Conservation (phyloP, 73 alveolate species). For the Paramecium sonneborni region DNA sequence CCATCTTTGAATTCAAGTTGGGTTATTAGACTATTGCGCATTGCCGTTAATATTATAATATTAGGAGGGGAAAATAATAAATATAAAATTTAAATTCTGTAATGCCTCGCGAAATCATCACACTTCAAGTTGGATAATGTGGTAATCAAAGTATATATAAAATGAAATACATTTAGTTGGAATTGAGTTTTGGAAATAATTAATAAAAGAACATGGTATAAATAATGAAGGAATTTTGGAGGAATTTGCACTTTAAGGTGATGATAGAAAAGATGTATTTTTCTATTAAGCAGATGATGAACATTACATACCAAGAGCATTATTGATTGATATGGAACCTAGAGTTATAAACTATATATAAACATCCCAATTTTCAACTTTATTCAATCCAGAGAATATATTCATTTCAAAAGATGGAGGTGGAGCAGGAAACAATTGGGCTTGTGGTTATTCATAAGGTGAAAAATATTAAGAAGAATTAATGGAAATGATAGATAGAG, state of each 20-base stretch:
- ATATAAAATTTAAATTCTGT: not conserved
- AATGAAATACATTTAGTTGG: conserved; percentile 80
- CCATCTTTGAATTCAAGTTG: conserved; percentile 40
- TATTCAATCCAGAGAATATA: conserved; percentile 98
- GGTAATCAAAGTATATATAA: conserved; percentile 95
- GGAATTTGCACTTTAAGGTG: conserved; percentile 93
- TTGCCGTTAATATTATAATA: conserved; percentile 48
- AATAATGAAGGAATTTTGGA: conserved; percentile 95
- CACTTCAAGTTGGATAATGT: conserved; percentile 99
- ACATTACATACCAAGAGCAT: conserved; percentile 99
- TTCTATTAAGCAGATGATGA: conserved; percentile 99
- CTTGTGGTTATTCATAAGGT: conserved; percentile 95
- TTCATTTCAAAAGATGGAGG: conserved; percentile 96
- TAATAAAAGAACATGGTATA: conserved; percentile 98
- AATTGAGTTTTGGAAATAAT: conserved; percentile 98
- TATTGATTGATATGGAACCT: conserved; percentile 98
- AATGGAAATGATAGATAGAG: conserved; percentile 98
- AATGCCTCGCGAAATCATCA: conserved; percentile 99
- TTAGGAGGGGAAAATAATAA: not conserved
- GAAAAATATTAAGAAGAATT: conserved; percentile 96
- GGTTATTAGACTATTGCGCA: conserved; percentile 15
- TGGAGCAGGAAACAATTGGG: conserved; percentile 99
- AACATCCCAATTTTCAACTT: conserved; percentile 81
- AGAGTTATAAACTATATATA: conserved; percentile 90
- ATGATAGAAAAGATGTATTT: conserved; percentile 98